phyloP scores from a whole-genome alignment of 2,329 filamentous ascomycete species.

The Aspergillus transmontanensis region DNA sequence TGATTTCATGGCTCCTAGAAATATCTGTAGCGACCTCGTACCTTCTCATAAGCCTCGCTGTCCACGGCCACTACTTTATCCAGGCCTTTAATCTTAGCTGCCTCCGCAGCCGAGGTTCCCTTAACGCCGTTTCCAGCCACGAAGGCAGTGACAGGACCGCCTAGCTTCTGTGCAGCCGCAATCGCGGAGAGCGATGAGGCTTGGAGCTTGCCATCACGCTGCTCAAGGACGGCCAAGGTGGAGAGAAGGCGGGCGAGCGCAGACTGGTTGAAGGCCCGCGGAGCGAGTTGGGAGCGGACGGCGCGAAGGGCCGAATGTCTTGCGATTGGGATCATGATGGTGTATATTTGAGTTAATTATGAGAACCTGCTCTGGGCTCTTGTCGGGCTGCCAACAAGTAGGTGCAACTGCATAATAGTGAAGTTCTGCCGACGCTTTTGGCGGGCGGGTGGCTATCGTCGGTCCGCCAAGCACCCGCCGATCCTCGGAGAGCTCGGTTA shows the following conservation, averaged over 20 bases:
- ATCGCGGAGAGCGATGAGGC: constrained; percentile 80
- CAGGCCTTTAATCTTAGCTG: constrained; percentile 83
- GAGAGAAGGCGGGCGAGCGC: constrained; percentile 73
- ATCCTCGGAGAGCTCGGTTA: constrained; percentile 40
- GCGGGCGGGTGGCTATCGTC: constrained; percentile 36
- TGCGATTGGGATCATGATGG: constrained; percentile 38
- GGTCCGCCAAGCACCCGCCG: constrained; percentile 36
- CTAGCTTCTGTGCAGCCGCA: constrained; percentile 82
- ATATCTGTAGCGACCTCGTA: constrained; percentile 35
- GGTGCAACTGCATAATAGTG: not conserved
- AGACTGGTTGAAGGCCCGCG: constrained; percentile 49
- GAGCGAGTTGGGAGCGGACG: constrained; percentile 49
- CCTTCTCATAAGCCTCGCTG: constrained; percentile 90
- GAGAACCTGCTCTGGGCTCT: constrained; percentile 14
- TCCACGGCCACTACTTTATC: constrained; percentile 91
- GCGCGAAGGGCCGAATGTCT: constrained; percentile 46
- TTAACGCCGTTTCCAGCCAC: constrained; percentile 80
- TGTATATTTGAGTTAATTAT: constrained; percentile 1
- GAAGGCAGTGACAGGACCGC: constrained; percentile 82
- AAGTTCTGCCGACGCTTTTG: constrained; percentile 6
- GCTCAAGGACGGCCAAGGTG: constrained; percentile 88
- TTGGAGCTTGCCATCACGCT: constrained; percentile 85
- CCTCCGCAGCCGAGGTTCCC: constrained; percentile 71
- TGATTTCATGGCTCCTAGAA: not conserved
- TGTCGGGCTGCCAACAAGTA: constrained; percentile 11